A percentile compares a stretch with the other conserved stretches of the same genome.
phyloP scores from a whole-genome alignment of 345 rosid genomes.

The Citrus reticulata region DNA sequence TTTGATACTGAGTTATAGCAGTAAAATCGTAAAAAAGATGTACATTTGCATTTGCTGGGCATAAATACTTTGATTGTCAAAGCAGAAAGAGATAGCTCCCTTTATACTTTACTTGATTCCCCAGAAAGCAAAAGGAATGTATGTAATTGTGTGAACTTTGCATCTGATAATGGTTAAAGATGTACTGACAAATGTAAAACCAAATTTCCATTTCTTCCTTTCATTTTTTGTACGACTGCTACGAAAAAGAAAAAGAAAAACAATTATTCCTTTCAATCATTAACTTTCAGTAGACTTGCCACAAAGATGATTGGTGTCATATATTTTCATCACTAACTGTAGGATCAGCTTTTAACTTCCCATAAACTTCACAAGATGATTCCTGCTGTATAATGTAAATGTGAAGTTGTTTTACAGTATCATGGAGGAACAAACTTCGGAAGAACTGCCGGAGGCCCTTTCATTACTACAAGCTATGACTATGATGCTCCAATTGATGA shows the following conservation, averaged over 20 bases:
- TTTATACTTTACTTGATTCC: conserved; percentile 19
- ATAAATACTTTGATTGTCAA: neutral
- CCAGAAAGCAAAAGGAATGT: neutral
- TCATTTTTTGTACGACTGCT: neutral
- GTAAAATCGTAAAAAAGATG: neutral
- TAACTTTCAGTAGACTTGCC: neutral
- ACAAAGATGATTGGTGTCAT: neutral
- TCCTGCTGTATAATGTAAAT: neutral
- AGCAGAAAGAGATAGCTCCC: neutral
- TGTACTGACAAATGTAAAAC: neutral
- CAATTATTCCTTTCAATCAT: neutral
- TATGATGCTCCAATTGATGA: conserved; percentile 75
- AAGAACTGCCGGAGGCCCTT: conserved; percentile 71
- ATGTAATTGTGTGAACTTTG: conserved; percentile 7
- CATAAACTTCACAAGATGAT: neutral
- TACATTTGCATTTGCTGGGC: neutral
- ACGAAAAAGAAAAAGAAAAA: no score
- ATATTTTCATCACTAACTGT: neutral
- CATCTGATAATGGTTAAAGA: conserved; percentile 6
- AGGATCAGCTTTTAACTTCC: neutral
- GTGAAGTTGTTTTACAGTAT: conserved; percentile 35
- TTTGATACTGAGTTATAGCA: no score
- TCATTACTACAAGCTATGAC: conserved; percentile 66
- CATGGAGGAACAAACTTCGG: conserved; percentile 83
- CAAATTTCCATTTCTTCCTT: neutral